Base-by-base conservation (phyloP, 2,329 filamentous ascomycete species). In the Alternaria arbusti region DNA sequence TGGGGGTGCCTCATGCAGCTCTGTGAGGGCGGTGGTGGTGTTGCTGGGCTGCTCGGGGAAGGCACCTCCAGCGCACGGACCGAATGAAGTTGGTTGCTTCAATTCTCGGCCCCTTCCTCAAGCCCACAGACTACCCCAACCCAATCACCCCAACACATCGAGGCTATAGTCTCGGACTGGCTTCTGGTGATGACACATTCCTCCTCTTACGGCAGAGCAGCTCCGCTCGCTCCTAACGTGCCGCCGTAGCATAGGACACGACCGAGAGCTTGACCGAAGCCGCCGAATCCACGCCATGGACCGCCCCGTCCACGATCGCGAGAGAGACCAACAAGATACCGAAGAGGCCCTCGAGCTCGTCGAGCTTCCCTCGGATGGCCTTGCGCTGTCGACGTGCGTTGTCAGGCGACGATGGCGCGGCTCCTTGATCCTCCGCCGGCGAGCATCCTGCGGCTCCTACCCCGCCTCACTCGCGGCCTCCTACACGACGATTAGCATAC, bases 191-290 rank as follows among this genome's bases (percentile, higher is more conserved):
- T 11, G 10, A 30, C 6, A 20, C 25, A 5, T 7, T 17, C 25
- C 2, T 6, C 11, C 4, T 15, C 40, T 22, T 22, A 56, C 13
- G 12, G n/a, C 4, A 20, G 12, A 17, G n/a, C 10, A 26, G 25
- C 32, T 36, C 25, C 43, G 50, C 22, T 50, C 20, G 13, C n/a
- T 17, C 9, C 40, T 36, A 32, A 40, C 25, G 15, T 17, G 13
- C 9, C 5, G 10, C 25, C 6, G 25, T 44, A 36, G n/a, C 26
- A 61, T 13, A 47, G 20, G 23, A 23, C 12, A 20, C 15, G 59
- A 15, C 46, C 45, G 58, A 61, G 20, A 57, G 54, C 22, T 44
- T 23, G 11, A 40, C 54, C 54, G 52, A 61, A 61, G 46, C 56
- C 46, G 23, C 36, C 32, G 36, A 51, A 49, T 57, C 54, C 49